Conservation (phyloP, 495 filamentous ascomycete species). For the Hypoxylon intermedium region DNA sequence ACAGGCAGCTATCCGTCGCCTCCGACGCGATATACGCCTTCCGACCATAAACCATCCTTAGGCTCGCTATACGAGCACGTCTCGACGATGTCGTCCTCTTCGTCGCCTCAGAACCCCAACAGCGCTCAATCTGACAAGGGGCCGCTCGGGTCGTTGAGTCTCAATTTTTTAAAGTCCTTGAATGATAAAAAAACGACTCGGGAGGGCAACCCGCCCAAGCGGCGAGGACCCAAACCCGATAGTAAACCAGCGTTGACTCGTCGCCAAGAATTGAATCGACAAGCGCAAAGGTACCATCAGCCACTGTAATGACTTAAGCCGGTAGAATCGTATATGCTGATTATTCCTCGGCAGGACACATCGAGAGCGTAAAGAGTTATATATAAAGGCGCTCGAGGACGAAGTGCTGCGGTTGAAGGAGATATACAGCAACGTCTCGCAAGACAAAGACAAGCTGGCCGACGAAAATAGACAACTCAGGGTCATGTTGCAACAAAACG, state of each 20-base stretch:
- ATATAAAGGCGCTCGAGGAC: conserved; percentile 91
- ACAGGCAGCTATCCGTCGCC: conserved; percentile 51
- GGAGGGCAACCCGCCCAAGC: conserved; percentile 89
- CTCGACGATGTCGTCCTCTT: conserved; percentile 53
- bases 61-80: conserved; percentile 46
- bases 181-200: conserved; percentile 68
- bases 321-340: conserved; percentile 17
- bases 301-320: not conserved
- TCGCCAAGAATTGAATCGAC: conserved; percentile 91
- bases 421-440: conserved; percentile 64
- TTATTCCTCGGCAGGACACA: conserved; percentile 68
- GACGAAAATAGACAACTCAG: conserved; percentile 83
- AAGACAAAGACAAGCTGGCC: conserved; percentile 68
- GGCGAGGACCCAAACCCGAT: conserved; percentile 93
- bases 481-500: conserved; percentile 74
- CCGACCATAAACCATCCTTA: conserved; percentile 44
- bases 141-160: conserved; percentile 59
- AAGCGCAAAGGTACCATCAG: conserved; percentile 82
- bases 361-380: conserved; percentile 94
- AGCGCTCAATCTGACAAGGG: conserved; percentile 54
- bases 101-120: conserved; percentile 46
- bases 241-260: conserved; percentile 94
- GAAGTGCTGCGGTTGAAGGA: conserved; percentile 78
- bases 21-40: conserved; percentile 45
- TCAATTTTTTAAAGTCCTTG: conserved; percentile 65